phyloP scores from a whole-genome alignment of 768 basidiomycete species.

The Phallus indusiatus region DNA sequence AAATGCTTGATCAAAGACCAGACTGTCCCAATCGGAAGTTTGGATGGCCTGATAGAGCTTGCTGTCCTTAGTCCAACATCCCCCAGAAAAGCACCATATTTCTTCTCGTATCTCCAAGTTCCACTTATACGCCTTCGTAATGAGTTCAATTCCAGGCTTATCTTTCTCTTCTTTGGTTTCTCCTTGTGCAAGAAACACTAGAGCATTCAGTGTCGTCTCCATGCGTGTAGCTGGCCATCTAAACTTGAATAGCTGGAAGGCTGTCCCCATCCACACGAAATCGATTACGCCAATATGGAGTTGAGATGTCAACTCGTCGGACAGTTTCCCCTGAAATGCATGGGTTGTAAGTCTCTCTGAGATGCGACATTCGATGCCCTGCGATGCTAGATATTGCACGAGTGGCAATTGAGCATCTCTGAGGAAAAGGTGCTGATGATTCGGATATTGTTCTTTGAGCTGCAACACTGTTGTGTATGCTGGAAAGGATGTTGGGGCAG shows the following conservation, averaged over 20 bases:
- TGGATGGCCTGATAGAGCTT: constrained; percentile 19
- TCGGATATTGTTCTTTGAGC: neutral
- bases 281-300: neutral
- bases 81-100: constrained; percentile 30
- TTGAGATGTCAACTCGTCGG: neutral
- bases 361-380: neutral
- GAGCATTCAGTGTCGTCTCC: neutral
- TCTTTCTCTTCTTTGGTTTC: neutral
- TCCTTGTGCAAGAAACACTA: neutral
- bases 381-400: neutral
- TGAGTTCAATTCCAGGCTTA: neutral
- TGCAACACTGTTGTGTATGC: neutral
- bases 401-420: neutral
- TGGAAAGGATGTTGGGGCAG: neutral
- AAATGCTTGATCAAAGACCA: constrained; percentile 25
- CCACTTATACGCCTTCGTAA: neutral
- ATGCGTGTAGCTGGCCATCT: neutral
- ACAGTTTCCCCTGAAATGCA: neutral
- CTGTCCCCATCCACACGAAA: neutral
- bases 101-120: constrained; percentile 16
- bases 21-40: constrained; percentile 24
- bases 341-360: neutral
- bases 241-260: neutral
- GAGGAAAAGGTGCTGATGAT: neutral
- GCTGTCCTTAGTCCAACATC: constrained; percentile 24